A percentile compares a stretch with the other conserved stretches of the same genome.
phyloP scores from a whole-genome alignment of 768 basidiomycete species.

The Termitomyces heimii region DNA sequence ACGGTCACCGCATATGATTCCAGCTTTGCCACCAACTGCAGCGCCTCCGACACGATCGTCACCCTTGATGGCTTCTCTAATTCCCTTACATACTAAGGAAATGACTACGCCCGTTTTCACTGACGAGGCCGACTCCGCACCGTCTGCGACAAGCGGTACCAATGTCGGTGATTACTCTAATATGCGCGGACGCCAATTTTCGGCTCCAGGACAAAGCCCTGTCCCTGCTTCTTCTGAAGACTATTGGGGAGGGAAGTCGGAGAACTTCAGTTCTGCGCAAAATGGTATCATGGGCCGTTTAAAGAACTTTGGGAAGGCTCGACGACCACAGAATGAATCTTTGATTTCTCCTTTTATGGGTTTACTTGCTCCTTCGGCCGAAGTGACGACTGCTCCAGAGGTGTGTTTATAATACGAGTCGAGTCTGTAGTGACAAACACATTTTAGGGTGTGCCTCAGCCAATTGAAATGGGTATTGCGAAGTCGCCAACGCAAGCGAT shows the following conservation, averaged over 20 bases:
- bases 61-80: slow-evolving; percentile 56
- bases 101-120: slow-evolving; percentile 27
- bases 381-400: slow-evolving; percentile 19
- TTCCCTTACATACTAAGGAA: slow-evolving; percentile 35
- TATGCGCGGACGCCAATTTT: slow-evolving; percentile 36
- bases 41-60: slow-evolving; percentile 39
- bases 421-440: not conserved
- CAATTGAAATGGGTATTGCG: slow-evolving; percentile 18
- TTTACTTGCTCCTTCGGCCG: slow-evolving; percentile 16
- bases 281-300: slow-evolving; percentile 74
- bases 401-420: slow-evolving; percentile 1
- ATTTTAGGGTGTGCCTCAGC: slow-evolving; percentile 11
- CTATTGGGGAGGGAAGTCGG: slow-evolving; percentile 32
- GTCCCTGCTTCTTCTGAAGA: slow-evolving; percentile 39
- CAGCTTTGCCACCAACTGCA: slow-evolving; percentile 49
- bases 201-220: slow-evolving; percentile 26
- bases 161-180: slow-evolving; percentile 50
- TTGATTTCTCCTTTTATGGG: slow-evolving; percentile 22
- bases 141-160: slow-evolving; percentile 13
- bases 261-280: slow-evolving; percentile 46
- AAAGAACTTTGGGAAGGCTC: slow-evolving; percentile 64
- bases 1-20: slow-evolving; percentile 59
- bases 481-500: slow-evolving; percentile 52
- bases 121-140: slow-evolving; percentile 24
- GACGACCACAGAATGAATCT: slow-evolving; percentile 28